Evolutionary conservation across 163 green algal species (phyloP).

Genomic region (Coccomyxa subellipsoidea): DNA sequence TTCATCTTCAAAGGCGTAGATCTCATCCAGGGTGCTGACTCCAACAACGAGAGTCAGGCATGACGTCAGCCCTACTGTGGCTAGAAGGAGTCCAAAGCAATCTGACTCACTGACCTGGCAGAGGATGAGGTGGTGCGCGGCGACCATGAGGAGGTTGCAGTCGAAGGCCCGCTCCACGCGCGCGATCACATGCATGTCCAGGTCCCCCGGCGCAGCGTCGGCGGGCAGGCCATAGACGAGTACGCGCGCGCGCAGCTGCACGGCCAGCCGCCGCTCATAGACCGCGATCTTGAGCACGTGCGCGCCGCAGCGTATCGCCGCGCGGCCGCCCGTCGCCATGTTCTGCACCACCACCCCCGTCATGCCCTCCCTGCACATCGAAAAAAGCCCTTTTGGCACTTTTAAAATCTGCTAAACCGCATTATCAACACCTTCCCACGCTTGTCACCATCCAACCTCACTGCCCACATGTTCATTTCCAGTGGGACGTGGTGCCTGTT

Average conservation of each 20-base stretch:
- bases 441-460: too few relatives aligned
- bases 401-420: too few relatives aligned
- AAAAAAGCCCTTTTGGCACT: too few relatives aligned
- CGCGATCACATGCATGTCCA: constrained; percentile 51
- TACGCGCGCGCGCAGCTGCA: constrained; percentile 69
- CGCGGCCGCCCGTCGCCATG: constrained; percentile 76
- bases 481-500: too few relatives aligned
- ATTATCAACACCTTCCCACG: too few relatives aligned
- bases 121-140: constrained; percentile 64
- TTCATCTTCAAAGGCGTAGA: too few relatives aligned
- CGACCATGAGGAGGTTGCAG: constrained; percentile 84
- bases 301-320: constrained; percentile 52
- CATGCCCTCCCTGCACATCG: constrained; percentile 58
- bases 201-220: constrained; percentile 31
- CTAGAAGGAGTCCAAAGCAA: too few relatives aligned
- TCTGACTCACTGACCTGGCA: too few relatives aligned
- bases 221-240: constrained; percentile 71
- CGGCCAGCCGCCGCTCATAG: constrained; percentile 72
- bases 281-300: constrained; percentile 83
- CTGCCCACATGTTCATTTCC: too few relatives aligned
- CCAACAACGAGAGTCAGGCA: too few relatives aligned
- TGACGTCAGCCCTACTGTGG: too few relatives aligned
- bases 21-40: too few relatives aligned
- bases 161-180: constrained; percentile 72
- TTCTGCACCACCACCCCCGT: constrained; percentile 85